Base-by-base conservation (phyloP, 441 rosid species). In the Hura crepitans region DNA sequence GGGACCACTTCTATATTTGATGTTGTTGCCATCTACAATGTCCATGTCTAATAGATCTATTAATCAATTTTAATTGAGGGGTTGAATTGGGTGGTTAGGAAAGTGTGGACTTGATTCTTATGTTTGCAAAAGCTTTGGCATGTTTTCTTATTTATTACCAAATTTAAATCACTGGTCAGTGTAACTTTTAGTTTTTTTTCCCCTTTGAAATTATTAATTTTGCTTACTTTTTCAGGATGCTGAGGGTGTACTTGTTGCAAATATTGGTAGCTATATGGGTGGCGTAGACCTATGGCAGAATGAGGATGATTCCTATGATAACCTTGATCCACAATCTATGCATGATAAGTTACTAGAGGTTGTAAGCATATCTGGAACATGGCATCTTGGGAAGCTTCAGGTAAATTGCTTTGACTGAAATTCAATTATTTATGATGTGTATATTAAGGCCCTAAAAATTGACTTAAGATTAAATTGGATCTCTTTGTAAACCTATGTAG, bases 331-430 rank as follows among this genome's bases (percentile, higher is more conserved):
- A 12, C 98, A 95, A 66, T 95, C 98, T 17, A 95, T 95, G 98
- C 99, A 92, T 66, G 99, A 92, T 81, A 92, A 91, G 81, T 63
- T 90, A 69, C 85, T 95, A 28, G 97, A 95, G 77, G 98, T 95
- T 54, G 97, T 92, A 72, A 92, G 98, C 84, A 90, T 95, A 76
- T 95, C 97, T 65, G 99, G 98, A 62, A 89, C 96, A 31, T 95
- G 98, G 99, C 99, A 95, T 76, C 98, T 92, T 70, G 99, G 99
- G 70, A 92, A 81, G 82, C 97, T 95, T 79, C 99, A 95, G 98
- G 98, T 91, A 77, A 72, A 57, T 31, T 71, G 71, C 31, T 51
- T 66, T 1, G 25, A n/a, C n/a, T n/a, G 33, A 51, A 60, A 50
- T 33, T 43, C 28, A 17, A 31, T n/a, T 31, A 0, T 11, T 18